Base-by-base conservation (phyloP, 83 land plant species). In the Isoetes engelmannii region DNA sequence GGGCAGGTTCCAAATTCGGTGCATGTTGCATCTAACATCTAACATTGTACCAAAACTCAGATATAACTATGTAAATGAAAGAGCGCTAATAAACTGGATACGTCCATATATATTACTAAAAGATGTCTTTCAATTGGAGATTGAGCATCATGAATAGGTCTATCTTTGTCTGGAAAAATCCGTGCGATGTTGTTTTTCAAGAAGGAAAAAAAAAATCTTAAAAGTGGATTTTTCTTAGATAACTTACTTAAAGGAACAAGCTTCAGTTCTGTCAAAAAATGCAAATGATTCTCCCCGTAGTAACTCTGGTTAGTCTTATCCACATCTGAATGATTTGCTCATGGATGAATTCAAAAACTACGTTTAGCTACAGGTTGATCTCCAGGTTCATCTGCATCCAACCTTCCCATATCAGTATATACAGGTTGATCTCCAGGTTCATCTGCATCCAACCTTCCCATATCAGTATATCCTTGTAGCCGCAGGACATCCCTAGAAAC, bases 121-220 rank as follows among this genome's bases (percentile, higher is more conserved):
- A 95, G 91, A 67, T 95, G 97, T 65, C 77, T 75, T 69, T 97
- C 97, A n/a, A 80, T 74, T 45, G 80, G 81, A 37, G 99, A 95
- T 47, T 85, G 91, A 61, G 86, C 97, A 85, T 91, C 99, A 80
- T 95, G 97, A 43, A 95, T 80, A 28, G 99, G 99, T 42, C 99
- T 97, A n/a, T 95, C 99, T 78, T 95, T 88, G 71, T 86, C 98
- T 93, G 83, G n/a, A n/a, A n/a, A n/a, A n/a, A n/a, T n/a, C n/a
- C n/a, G n/a, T n/a, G n/a, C n/a, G n/a, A n/a, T n/a, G n/a, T n/a
- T n/a, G n/a, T n/a, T n/a, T n/a, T n/a, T n/a, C n/a, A n/a, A n/a
- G n/a, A n/a, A n/a, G n/a, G n/a, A 57, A 28, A 28, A 67, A 50
- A 10, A 44, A 51, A 13, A 42, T 42, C 42, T 45, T 37, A 18